phyloP scores from a whole-genome alignment of 2,329 filamentous ascomycete species.

The Coniella vitis region DNA sequence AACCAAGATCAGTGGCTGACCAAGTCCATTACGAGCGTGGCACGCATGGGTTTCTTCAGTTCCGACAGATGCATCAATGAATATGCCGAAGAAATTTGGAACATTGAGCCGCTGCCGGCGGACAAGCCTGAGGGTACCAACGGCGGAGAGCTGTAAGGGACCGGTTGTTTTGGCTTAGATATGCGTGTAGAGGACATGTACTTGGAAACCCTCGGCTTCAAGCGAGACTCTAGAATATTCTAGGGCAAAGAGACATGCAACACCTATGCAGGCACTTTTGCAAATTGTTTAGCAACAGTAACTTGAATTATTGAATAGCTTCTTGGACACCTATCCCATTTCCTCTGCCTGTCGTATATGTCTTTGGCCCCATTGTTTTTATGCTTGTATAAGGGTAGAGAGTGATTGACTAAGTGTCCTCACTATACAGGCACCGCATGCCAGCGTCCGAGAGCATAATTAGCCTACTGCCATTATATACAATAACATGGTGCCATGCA shows the following conservation, averaged over 20 bases:
- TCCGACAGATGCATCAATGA: slow-evolving; percentile 93
- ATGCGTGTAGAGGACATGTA: too few species aligned
- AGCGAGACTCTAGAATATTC: too few species aligned
- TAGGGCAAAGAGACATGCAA: background rate
- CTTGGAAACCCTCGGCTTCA: background rate
- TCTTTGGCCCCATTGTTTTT: too few species aligned
- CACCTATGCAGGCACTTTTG: background rate
- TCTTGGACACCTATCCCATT: background rate
- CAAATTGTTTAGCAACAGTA: background rate
- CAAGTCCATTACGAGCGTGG: slow-evolving; percentile 82
- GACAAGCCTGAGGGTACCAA: slow-evolving; percentile 23
- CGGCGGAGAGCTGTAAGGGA: slow-evolving; percentile 14
- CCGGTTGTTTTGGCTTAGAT: background rate
- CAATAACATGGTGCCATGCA: too few species aligned
- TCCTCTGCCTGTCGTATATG: background rate
- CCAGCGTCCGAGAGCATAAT: too few species aligned
- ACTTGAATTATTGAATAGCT: background rate
- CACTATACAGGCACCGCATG: too few species aligned
- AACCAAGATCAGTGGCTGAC: slow-evolving; percentile 89
- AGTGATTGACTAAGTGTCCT: too few species aligned
- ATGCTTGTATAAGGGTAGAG: too few species aligned
- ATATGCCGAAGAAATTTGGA: slow-evolving; percentile 94
- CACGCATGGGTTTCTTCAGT: slow-evolving; percentile 96
- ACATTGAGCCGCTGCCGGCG: slow-evolving; percentile 70
- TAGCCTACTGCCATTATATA: too few species aligned